Evolutionary conservation across 1,284 basidiomycete species (phyloP).

Genomic region (Ustilago vetiveriae): DNA sequence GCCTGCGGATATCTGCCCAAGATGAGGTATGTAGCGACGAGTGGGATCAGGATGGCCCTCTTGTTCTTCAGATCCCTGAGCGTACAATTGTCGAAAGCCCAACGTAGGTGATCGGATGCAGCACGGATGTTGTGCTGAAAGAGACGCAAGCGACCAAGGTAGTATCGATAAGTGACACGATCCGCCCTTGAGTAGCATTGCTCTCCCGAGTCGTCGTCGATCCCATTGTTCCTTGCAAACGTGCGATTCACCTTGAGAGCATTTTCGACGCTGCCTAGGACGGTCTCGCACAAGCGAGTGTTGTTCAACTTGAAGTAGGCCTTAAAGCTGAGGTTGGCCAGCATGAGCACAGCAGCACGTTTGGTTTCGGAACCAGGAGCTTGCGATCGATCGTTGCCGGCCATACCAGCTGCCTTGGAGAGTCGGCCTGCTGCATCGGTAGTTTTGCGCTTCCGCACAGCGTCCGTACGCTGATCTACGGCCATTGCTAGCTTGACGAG

Average conservation of each 20-base stretch:
- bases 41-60: slow-evolving; percentile 66
- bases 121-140: slow-evolving; percentile 67
- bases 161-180: slow-evolving; percentile 68
- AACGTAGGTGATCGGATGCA: slow-evolving; percentile 65
- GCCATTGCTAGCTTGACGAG: slow-evolving; percentile 40
- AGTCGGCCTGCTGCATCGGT: slow-evolving; percentile 64
- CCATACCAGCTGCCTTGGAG: slow-evolving; percentile 61
- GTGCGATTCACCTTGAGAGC: slow-evolving; percentile 62
- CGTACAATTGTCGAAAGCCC: slow-evolving; percentile 67
- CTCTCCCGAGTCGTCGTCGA: slow-evolving; percentile 51
- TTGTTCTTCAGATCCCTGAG: slow-evolving; percentile 54
- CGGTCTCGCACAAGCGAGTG: slow-evolving; percentile 69
- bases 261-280: slow-evolving; percentile 68
- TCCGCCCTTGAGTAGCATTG: slow-evolving; percentile 66
- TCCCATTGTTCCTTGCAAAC: slow-evolving; percentile 19
- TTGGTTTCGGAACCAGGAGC: slow-evolving; percentile 54
- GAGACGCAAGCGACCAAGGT: slow-evolving; percentile 68
- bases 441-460: slow-evolving; percentile 51
- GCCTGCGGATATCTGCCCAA: slow-evolving; percentile 66
- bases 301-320: slow-evolving; percentile 68
- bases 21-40: slow-evolving; percentile 67
- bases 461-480: slow-evolving; percentile 36
- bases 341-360: slow-evolving; percentile 59
- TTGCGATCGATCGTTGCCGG: slow-evolving; percentile 63
- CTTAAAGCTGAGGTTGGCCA: slow-evolving; percentile 64